Base-by-base conservation (phyloP, 495 filamentous ascomycete species). In the Aspergillus saccharolyticus region DNA sequence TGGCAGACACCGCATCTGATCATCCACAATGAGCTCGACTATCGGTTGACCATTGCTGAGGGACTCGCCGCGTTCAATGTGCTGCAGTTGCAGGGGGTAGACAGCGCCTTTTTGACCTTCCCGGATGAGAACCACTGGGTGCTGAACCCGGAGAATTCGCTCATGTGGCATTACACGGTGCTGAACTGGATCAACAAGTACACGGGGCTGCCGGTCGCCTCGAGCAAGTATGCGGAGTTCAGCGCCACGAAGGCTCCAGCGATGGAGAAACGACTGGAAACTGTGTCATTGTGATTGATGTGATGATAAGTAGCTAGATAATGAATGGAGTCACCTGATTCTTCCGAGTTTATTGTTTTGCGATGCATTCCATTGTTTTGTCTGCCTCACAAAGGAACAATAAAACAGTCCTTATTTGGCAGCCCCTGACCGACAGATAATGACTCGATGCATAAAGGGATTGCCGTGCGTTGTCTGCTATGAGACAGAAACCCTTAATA, bases 11-110 rank as follows among this genome's bases (percentile, higher is more conserved):
- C 93, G 10, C 84, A 93, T 66, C 75, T 95, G 57, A 81, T 96
- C 60, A 92, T 97, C 54, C 93, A 97, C 73, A 92, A 85, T 67
- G 91, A 94, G 64, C 80, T 96, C 18, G 93, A 97, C 70, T 97
- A 96, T 68, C 83, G 93, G 16, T 73, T 97, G 30, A 88, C 91
- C 0, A 85, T 96, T 44, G 74, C 78, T 3, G 92, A 96, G 67
- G 93, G 92, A 0, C 72, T 97, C 24, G 83, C 91, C 1, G 85
- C 89, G 16, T 97, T 97, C 70, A 94, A 97, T 60, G 85, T 92
- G 16, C 75, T 97, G 44, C 93, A 97, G 74, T 83, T 74, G 66
- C 71, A 66, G 18, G 75, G 74, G 4, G 66, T 81, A 17, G 69
- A 78, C 9, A 80, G 76, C 48, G 72, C 72, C 28, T 80, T 80